Evolutionary conservation across 345 rosid species (phyloP).

Genomic region (Arabis alpina): DNA sequence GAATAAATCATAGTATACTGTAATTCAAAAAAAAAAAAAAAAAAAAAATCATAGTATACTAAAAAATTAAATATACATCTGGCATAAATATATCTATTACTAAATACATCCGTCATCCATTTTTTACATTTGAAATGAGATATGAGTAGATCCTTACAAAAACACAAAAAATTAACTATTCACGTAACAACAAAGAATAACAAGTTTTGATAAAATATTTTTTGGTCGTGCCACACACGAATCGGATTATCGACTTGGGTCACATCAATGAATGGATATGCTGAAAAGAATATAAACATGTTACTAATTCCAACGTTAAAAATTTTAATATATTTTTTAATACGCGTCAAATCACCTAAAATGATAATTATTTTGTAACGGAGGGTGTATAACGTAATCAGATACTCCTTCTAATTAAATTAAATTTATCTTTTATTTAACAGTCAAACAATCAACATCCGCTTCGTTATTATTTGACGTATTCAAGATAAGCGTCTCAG

Average conservation of each 20-base stretch:
- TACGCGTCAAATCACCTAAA: too few relatives aligned
- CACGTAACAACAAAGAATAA: too few relatives aligned
- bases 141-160: too few relatives aligned
- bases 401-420: background rate
- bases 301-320: too few relatives aligned
- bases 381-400: background rate
- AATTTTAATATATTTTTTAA: too few relatives aligned
- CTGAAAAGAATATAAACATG: background rate
- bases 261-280: constrained; percentile 6
- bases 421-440: background rate
- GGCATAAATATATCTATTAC: background rate
- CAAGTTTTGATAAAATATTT: too few relatives aligned
- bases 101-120: background rate
- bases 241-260: background rate
- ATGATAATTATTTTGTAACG: too few relatives aligned
- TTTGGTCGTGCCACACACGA: background rate
- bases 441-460: constrained; percentile 28
- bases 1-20: background rate
- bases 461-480: background rate
- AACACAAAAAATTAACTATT: too few relatives aligned
- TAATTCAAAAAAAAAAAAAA: too few relatives aligned
- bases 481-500: constrained; percentile 7
- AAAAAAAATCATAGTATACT: background rate
- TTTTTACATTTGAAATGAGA: background rate
- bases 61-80: background rate